Evolutionary conservation across 345 rosid genomes (phyloP), one percentile per base, ranked within the genome.

Genomic region (Boechera retrofracta): DNA sequence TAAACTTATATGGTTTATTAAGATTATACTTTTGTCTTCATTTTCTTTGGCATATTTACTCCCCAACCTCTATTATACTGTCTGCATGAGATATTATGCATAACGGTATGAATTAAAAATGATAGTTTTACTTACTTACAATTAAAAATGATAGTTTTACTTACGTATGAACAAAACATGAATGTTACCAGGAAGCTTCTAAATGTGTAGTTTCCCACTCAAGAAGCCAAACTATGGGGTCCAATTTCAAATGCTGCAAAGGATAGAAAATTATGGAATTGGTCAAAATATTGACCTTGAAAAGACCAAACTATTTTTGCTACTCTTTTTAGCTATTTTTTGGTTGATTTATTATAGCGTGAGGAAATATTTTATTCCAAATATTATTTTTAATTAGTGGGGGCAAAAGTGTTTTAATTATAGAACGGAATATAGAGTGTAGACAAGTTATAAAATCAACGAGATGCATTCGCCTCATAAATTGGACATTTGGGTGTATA

Each of bases 281-380:
- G 56, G 47, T 71, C 36, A 47, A 69, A 2, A 42, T n/a, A 1
- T 56, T 42, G 31, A 60, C 48, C 57, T 35, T 12, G 26, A 11
- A 59, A 32, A 47, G 54, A 58, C 75, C 75, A 71, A 18, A 70
- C 13, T 29, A 32, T 52, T 36, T 8, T 26, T 21, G 12, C 21
- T 52, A 10, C 33, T 9, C 47, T 31, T 32, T 7, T 11, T 32
- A 5, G 31, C 1, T 6, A 6, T 56, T 12, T 29, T 32, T 3
- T 5, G 24, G 11, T 44, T 44, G 6, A 44, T 44, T 44, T 15
- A 0, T 6, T 31, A n/a, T 32, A 32, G 15, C 15, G 9, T 26
- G 15, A 45, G 51, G 8, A 15, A 6, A 15, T 47, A 13, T 45
- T 45, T 13, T n/a, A n/a, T 47, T 62, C 11, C 51, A 63, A 42